Base-by-base conservation (phyloP, 768 basidiomycete genomes). In the Auricularia cornea region DNA sequence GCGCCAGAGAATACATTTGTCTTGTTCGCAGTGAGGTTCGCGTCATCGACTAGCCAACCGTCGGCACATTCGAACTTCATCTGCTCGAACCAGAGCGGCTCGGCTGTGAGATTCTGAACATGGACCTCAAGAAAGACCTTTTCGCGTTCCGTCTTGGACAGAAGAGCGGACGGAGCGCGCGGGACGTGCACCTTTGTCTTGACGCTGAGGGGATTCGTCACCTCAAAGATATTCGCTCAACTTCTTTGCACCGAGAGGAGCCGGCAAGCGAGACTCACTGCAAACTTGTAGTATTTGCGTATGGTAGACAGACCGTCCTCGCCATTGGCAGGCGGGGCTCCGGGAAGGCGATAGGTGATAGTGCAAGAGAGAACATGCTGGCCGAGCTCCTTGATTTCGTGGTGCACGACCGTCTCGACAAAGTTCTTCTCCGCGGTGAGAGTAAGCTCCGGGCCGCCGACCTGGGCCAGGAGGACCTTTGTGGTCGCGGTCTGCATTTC, bases 341-440 rank as follows among this genome's bases (percentile, higher is more conserved):
- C 74, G 2, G 87, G 86, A 12, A 89, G 78, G n/a, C 83, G 86
- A 78, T 96, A 97, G 28, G 83, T 82, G 30, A 96, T 90, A 5
- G 86, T 86, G 70, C 92, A 94, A 2, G 86, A 90, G 41, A 98
- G 77, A 12, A 95, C 90, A 72, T 96, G 94, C 70, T 92, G 86
- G 1, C 93, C 94, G 23, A 96, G 79, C 71, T 98, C 94, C 74
- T 97, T 97, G 67, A 97, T 90, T 76, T 98, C 95, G 69, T 92
- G 90, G 65, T 85, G 80, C 1, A 93, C 87, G 18, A 90, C 76
- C 51, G 79, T 76, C 71, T 92, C 88, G 33, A 91, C 69, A 0
- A 84, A 84, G 69, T 86, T 84, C 28, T 85, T 84, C 0, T 71
- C 72, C 2, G 81, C 78, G 0, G 72, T 61, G 59, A 96, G 75